These are phyloP conservation scores for Tolypocladium nubicola DNA, from an alignment of 2,329 filamentous ascomycete genomes.

Conservation along the genomic window DNA sequence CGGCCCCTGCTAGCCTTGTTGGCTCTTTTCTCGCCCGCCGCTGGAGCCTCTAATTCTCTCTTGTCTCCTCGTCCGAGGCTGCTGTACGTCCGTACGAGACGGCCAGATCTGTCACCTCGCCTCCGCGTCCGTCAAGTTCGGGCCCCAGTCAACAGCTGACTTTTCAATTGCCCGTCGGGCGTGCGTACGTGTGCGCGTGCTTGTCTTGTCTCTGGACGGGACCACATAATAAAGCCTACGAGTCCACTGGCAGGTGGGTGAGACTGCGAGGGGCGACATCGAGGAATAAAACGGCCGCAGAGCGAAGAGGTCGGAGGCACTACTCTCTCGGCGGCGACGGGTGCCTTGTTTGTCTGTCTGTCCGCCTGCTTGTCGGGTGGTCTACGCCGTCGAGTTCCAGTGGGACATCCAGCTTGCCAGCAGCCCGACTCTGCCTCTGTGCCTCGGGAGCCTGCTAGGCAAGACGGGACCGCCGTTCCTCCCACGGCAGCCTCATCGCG, in stretches of 20 bases:
- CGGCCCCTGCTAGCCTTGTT: conserved; percentile 8
- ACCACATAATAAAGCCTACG: background rate
- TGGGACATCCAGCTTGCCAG: background rate
- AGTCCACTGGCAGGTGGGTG: background rate
- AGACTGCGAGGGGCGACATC: background rate
- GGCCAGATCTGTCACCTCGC: background rate
- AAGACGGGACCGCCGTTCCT: background rate
- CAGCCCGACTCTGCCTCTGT: background rate
- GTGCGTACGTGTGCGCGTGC: background rate
- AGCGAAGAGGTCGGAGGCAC: background rate
- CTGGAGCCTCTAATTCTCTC: background rate
- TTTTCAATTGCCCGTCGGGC: background rate
- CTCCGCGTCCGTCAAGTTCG: background rate
- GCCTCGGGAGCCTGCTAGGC: background rate
- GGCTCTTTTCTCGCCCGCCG: conserved; percentile 9
- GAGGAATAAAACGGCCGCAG: background rate
- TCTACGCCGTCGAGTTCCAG: background rate
- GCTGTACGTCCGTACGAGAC: background rate
- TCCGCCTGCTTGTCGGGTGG: background rate
- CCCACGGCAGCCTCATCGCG: background rate
- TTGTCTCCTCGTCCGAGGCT: background rate
- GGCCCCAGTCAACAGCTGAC: background rate
- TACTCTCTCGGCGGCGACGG: background rate
- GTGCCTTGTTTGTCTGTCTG: background rate
- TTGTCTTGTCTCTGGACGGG: background rate